Percentiles rank a stretch among this genome's conserved stretches.
Conservation (phyloP, 1,139 yeast species). For the Magnusiomyces suaveolens region DNA sequence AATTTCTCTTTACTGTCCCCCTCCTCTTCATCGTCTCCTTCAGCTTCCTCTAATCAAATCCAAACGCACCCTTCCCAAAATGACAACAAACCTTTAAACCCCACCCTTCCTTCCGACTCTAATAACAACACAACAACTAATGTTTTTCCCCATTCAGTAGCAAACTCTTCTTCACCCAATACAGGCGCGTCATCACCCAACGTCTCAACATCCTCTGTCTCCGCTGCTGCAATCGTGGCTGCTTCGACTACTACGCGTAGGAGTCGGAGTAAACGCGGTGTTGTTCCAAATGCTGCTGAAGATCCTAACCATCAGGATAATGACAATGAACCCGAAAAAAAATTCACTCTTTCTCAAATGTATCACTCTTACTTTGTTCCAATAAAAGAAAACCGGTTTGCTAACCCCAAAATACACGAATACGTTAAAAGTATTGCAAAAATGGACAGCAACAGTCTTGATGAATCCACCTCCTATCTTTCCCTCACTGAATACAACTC, state of each 20-base stretch:
- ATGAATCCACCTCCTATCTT: slow-evolving; percentile 14
- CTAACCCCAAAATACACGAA: slow-evolving; percentile 7
- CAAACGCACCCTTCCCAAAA: too few relatives aligned
- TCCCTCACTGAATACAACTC: slow-evolving; percentile 22
- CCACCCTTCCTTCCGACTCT: too few relatives aligned
- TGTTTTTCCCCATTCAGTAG: too few relatives aligned
- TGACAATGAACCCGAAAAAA: slow-evolving; percentile 13
- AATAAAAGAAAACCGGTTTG: slow-evolving; percentile 10
- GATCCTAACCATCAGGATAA: slow-evolving; percentile 8
- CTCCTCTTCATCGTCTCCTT: background rate
- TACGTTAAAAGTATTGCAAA: slow-evolving; percentile 6
- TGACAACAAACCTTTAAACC: too few relatives aligned
- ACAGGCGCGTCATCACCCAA: too few relatives aligned
- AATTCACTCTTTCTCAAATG: slow-evolving; percentile 13
- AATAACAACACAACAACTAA: too few relatives aligned
- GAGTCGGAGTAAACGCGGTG: slow-evolving; percentile 10
- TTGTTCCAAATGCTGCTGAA: background rate
- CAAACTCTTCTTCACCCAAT: too few relatives aligned
- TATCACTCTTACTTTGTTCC: slow-evolving; percentile 14
- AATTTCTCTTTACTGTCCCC: background rate
- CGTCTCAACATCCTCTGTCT: too few relatives aligned
- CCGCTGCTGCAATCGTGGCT: too few relatives aligned
- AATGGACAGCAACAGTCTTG: background rate
- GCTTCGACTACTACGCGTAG: slow-evolving; percentile 3
- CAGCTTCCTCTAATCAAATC: too few relatives aligned